phyloP scores from a whole-genome alignment of 495 filamentous ascomycete genomes.

The Podospora pseudoanserina region DNA sequence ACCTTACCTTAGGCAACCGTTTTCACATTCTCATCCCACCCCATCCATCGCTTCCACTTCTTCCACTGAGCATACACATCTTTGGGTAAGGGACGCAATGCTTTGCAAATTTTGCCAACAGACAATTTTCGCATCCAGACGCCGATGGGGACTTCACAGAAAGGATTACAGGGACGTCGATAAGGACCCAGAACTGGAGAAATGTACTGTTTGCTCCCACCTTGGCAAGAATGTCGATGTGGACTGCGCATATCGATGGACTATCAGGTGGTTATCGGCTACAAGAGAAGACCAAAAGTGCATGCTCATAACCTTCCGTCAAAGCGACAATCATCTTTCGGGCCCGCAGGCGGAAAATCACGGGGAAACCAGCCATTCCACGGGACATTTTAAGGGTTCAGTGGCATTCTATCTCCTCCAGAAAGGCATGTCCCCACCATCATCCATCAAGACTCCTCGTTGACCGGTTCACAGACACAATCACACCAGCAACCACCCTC shows the following conservation, averaged over 20 bases:
- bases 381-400: neutral
- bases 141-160: neutral
- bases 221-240: neutral
- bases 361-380: neutral
- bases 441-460: neutral
- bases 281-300: neutral
- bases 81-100: neutral
- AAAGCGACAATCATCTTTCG: neutral
- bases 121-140: neutral
- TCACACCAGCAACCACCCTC: neutral
- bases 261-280: neutral
- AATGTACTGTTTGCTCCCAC: neutral
- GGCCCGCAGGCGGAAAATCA: too few relatives aligned
- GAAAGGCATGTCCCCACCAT: neutral
- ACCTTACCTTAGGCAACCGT: too few relatives aligned
- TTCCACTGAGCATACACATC: too few relatives aligned
- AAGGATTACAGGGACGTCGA: neutral
- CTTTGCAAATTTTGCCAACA: neutral
- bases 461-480: neutral
- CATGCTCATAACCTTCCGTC: conserved; percentile 5
- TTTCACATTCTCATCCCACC: too few relatives aligned
- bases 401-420: neutral
- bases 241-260: conserved; percentile 4
- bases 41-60: too few relatives aligned
- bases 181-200: neutral